Evolutionary conservation across 805 yeast genomes (phyloP), one percentile per base, ranked within the genome.

Genomic region (Saccharomyces paradoxus): DNA sequence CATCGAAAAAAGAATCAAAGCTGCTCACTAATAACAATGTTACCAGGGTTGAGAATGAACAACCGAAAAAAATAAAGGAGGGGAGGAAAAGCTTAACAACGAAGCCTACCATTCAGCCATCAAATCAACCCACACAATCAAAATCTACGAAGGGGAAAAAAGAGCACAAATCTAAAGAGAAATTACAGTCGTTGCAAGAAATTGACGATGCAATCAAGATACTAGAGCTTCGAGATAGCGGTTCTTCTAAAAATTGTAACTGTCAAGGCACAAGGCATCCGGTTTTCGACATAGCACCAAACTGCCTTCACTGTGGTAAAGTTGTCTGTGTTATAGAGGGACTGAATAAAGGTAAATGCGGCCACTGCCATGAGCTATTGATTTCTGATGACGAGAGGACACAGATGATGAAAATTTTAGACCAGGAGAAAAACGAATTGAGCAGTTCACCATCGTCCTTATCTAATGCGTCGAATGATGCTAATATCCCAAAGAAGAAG

Each of bases 211-310:
- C 83, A 0, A 69, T 86, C 47, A 70, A 74, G 58, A 77, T 81
- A 55, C 64, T 83, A 60, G 84, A 86, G 58, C 58, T 77, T 4
- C 31, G 54, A 22, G 60, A 60, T 8, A 54, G 53, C 2, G 57
- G 60, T 55, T 56, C 61, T 17, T 56, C 56, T 24, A 62, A 63
- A 21, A 65, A 62, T 4, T 91, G 98, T 66, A 81, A 85, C 58
- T 91, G 98, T 65, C 87, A 85, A 82, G 97, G 92, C 0, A 80
- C 86, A 0, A 75, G 87, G 56, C 99, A 94, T 65, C 96, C 97
- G 2, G 71, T 94, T 30, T 86, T 89, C 58, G 95, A 88, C 54
- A 79, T 86, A 58, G 94, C 95, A 2, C 98, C 99, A 0, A 94
- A 94, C 67, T 94, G 99, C 63, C 71, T 94, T 46, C 83, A 86